Conservation (phyloP, 257 asterid genomes). For the Solanum piurae region DNA sequence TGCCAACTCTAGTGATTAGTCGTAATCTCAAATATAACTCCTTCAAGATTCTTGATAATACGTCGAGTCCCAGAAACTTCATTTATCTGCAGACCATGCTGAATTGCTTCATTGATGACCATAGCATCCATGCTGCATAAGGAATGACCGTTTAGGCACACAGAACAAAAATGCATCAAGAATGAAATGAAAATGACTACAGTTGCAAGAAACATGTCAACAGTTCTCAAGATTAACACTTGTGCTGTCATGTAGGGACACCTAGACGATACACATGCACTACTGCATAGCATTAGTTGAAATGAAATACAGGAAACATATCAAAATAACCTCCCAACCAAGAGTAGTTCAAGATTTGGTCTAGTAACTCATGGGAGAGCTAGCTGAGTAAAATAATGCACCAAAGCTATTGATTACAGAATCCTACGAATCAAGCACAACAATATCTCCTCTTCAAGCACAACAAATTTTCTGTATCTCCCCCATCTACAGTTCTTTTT, state of each 20-base stretch:
- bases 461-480: background rate
- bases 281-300: background rate
- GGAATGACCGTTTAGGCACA: background rate
- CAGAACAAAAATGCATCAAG: background rate
- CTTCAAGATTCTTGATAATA: constrained; percentile 49
- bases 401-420: background rate
- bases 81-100: constrained; percentile 48
- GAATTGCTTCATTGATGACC: constrained; percentile 60
- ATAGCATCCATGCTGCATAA: constrained; percentile 61
- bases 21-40: constrained; percentile 52
- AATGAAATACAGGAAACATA: background rate
- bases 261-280: background rate
- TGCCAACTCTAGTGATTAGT: background rate
- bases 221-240: background rate
- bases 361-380: background rate
- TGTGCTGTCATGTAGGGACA: background rate
- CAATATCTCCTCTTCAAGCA: background rate
- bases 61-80: constrained; percentile 69
- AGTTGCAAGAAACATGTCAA: background rate
- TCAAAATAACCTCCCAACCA: background rate
- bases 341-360: background rate
- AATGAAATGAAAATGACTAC: background rate
- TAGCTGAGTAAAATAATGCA: background rate
- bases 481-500: background rate
- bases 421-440: background rate